Conservation (phyloP, 1,284 basidiomycete genomes). For the Cutaneotrichosporon mucoides region DNA sequence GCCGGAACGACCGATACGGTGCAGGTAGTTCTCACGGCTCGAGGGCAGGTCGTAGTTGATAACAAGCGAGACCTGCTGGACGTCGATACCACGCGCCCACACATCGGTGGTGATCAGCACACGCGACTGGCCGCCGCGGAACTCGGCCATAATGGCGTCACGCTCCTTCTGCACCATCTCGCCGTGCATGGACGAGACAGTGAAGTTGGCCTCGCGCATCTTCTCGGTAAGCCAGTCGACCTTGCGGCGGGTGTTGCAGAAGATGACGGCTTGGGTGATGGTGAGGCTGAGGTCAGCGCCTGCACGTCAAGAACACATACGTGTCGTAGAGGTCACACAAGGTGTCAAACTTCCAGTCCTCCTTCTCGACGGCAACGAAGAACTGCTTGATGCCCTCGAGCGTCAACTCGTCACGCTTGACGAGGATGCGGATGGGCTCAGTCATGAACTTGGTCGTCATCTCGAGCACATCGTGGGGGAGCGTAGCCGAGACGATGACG, state of each 20-base stretch:
- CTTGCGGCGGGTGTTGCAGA: constrained; percentile 98
- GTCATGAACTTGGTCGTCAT: constrained; percentile 99
- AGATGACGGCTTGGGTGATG: constrained; percentile 99
- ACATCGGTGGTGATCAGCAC: constrained; percentile 94
- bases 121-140: constrained; percentile 87
- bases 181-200: constrained; percentile 88
- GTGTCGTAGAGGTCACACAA: constrained; percentile 98
- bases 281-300: constrained; percentile 58
- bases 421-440: constrained; percentile 89
- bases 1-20: constrained; percentile 92
- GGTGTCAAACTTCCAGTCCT: constrained; percentile 99
- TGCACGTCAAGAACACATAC: constrained; percentile 21
- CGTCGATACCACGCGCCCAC: constrained; percentile 98
- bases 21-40: constrained; percentile 98
- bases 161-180: constrained; percentile 99
- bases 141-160: constrained; percentile 98
- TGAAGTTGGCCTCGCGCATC: constrained; percentile 95
- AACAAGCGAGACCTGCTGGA: constrained; percentile 95
- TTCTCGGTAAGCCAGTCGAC: constrained; percentile 99
- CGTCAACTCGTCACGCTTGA: constrained; percentile 99
- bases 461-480: constrained; percentile 96
- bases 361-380: constrained; percentile 99
- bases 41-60: constrained; percentile 93
- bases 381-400: constrained; percentile 99
- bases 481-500: constrained; percentile 88